Evolutionary conservation across 108 stramenopile genomes (phyloP).

Genomic region (Parietichytrium sp.): DNA sequence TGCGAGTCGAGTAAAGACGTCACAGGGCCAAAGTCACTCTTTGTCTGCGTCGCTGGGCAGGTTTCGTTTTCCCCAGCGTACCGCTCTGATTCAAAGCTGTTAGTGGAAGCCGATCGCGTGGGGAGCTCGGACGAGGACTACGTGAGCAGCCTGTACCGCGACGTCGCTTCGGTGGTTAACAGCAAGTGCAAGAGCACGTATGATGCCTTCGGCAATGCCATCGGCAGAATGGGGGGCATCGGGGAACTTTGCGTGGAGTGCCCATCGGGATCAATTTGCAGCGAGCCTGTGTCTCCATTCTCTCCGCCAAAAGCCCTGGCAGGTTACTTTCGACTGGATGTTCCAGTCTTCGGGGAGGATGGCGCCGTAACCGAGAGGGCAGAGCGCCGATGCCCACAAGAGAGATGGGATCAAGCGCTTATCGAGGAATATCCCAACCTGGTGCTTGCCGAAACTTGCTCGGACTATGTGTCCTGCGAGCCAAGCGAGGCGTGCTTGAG

Average conservation of each 20-base stretch:
- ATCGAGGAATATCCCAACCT: neutral
- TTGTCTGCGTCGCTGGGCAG: conserved; percentile 27
- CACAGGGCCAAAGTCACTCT: neutral
- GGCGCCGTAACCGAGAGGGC: neutral
- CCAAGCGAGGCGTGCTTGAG: conserved; percentile 28
- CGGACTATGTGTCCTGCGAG: conserved; percentile 35
- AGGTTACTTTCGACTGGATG: conserved; percentile 19
- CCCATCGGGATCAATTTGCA: conserved; percentile 7
- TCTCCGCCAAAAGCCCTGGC: neutral
- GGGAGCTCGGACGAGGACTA: neutral
- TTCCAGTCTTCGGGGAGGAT: neutral
- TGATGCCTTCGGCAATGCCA: neutral
- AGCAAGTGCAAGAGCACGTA: neutral
- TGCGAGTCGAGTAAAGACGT: neutral
- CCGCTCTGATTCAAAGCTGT: neutral
- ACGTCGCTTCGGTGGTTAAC: neutral
- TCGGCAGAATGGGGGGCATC: neutral
- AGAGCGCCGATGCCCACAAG: neutral
- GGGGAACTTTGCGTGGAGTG: conserved; percentile 17
- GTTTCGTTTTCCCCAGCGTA: neutral
- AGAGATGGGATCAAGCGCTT: neutral
- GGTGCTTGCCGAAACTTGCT: neutral
- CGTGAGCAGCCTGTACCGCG: neutral
- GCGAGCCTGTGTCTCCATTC: neutral
- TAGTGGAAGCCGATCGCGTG: neutral